Evolutionary conservation across 2,329 filamentous ascomycete species (phyloP).

Genomic region (Akanthomyces lecanii): DNA sequence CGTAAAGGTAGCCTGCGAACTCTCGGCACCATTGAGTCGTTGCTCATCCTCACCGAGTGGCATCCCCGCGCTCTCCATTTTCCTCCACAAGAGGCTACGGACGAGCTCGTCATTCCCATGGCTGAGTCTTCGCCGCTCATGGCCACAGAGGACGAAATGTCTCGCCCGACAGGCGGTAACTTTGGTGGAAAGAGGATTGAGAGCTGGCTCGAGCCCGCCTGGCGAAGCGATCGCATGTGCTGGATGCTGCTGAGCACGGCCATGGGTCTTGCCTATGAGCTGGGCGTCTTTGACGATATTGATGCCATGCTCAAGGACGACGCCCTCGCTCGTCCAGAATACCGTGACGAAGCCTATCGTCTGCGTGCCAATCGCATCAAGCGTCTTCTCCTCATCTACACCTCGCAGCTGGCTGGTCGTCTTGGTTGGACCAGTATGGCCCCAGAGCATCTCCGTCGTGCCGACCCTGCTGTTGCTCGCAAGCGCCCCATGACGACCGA

Average conservation of each 20-base stretch:
- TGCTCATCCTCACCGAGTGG: slow-evolving; percentile 95
- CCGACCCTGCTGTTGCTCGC: slow-evolving; percentile 52
- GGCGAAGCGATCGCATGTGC: slow-evolving; percentile 91
- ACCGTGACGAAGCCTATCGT: slow-evolving; percentile 72
- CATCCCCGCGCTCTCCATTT: slow-evolving; percentile 93
- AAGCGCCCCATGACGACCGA: slow-evolving; percentile 49
- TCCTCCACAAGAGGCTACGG: slow-evolving; percentile 71
- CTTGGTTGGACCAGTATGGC: slow-evolving; percentile 94
- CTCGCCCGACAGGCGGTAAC: slow-evolving; percentile 41
- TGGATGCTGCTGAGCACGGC: slow-evolving; percentile 96
- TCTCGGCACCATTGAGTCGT: slow-evolving; percentile 86
- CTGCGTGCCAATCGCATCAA: slow-evolving; percentile 78
- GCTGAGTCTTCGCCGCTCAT: slow-evolving; percentile 46
- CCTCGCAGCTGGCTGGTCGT: slow-evolving; percentile 88
- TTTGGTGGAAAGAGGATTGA: slow-evolving; percentile 82
- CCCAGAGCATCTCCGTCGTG: slow-evolving; percentile 59
- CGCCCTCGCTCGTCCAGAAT: slow-evolving; percentile 58
- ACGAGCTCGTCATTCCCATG: slow-evolving; percentile 62
- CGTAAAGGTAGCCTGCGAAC: slow-evolving; percentile 78
- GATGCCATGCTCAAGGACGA: slow-evolving; percentile 62
- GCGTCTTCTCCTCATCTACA: slow-evolving; percentile 81
- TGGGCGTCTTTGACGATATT: slow-evolving; percentile 91
- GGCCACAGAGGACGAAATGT: slow-evolving; percentile 34
- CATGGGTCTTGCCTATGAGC: slow-evolving; percentile 83
- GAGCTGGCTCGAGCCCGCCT: slow-evolving; percentile 93